phyloP scores from a whole-genome alignment of 2,329 filamentous ascomycete genomes.

The Cytospora piceicola region DNA sequence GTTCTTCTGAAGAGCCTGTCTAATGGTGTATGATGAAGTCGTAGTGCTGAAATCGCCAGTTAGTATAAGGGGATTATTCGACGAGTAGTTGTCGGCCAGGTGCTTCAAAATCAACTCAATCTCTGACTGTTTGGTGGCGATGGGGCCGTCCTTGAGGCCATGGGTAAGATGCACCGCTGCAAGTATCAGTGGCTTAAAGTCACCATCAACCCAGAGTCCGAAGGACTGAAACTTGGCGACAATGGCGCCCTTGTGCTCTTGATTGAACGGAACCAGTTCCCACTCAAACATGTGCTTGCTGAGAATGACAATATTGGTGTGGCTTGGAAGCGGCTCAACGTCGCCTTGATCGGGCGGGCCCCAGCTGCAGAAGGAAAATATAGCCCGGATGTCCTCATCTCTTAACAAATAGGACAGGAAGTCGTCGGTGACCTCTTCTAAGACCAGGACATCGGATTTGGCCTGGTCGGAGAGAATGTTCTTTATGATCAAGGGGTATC shows the following conservation, averaged over 20 bases:
- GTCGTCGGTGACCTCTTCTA: conserved; percentile 69
- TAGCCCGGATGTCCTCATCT: conserved; percentile 47
- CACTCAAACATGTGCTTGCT: conserved; percentile 60
- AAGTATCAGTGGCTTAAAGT: conserved; percentile 50
- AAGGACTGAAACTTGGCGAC: conserved; percentile 48
- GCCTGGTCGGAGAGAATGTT: conserved; percentile 50
- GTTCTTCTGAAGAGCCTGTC: conserved; percentile 55
- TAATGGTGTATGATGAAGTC: conserved; percentile 61
- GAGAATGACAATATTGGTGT: conserved; percentile 64
- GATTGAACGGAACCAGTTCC: conserved; percentile 56
- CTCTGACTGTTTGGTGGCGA: conserved; percentile 61
- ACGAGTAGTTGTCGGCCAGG: conserved; percentile 46
- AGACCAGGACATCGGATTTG: conserved; percentile 52
- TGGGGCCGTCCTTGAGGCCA: conserved; percentile 61
- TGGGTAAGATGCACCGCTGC: conserved; percentile 65
- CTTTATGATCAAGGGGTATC: conserved; percentile 49
- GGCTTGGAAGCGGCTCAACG: conserved; percentile 59
- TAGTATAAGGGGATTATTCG: conserved; percentile 56
- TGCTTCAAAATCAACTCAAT: conserved; percentile 54
- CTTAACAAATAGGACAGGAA: conserved; percentile 61
- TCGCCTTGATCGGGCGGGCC: conserved; percentile 57
- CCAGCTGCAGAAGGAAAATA: conserved; percentile 61
- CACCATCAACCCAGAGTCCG: conserved; percentile 35
- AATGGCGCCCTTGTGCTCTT: conserved; percentile 62
- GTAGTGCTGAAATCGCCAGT: conserved; percentile 69